Conservation (phyloP, 768 basidiomycete genomes). For the Leccinum imitatum region DNA sequence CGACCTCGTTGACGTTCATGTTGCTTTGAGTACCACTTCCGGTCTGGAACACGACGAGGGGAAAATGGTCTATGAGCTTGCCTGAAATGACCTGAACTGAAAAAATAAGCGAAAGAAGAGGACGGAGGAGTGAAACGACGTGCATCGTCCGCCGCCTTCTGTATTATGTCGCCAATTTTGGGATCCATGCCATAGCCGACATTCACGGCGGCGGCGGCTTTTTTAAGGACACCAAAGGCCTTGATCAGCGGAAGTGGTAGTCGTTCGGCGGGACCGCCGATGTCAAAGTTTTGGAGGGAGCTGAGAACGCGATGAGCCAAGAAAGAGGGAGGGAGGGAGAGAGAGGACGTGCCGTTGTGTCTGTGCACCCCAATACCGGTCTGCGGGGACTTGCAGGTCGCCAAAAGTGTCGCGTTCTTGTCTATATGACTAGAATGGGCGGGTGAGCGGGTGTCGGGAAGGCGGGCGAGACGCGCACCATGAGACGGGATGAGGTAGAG, state of each 20-base stretch:
- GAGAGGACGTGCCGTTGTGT: slow-evolving; percentile 72
- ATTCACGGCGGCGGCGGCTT: slow-evolving; percentile 93
- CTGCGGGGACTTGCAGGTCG: slow-evolving; percentile 82
- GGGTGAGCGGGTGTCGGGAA: not conserved
- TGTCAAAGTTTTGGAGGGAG: slow-evolving; percentile 97
- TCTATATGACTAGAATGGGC: slow-evolving; percentile 56
- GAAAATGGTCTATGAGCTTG: slow-evolving; percentile 93
- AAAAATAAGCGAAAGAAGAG: slow-evolving; percentile 3
- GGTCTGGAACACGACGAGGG: slow-evolving; percentile 98
- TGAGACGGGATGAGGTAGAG: slow-evolving; percentile 33
- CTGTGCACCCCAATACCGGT: slow-evolving; percentile 97
- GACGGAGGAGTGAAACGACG: slow-evolving; percentile 19
- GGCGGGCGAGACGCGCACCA: slow-evolving; percentile 32
- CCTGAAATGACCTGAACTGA: slow-evolving; percentile 84
- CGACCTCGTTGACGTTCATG: slow-evolving; percentile 97
- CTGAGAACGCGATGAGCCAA: slow-evolving; percentile 37
- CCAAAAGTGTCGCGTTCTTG: slow-evolving; percentile 95
- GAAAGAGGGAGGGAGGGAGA: not conserved
- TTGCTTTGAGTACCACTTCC: slow-evolving; percentile 99
- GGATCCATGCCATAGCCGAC: slow-evolving; percentile 86
- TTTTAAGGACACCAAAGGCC: slow-evolving; percentile 96
- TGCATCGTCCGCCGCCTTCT: slow-evolving; percentile 92
- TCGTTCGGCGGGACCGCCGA: slow-evolving; percentile 91
- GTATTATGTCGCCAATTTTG: slow-evolving; percentile 84
- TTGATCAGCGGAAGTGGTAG: slow-evolving; percentile 95